Percentiles rank a stretch among this genome's conserved stretches.
phyloP scores from a whole-genome alignment of 495 filamentous ascomycete species.

The Cercophora sp. region DNA sequence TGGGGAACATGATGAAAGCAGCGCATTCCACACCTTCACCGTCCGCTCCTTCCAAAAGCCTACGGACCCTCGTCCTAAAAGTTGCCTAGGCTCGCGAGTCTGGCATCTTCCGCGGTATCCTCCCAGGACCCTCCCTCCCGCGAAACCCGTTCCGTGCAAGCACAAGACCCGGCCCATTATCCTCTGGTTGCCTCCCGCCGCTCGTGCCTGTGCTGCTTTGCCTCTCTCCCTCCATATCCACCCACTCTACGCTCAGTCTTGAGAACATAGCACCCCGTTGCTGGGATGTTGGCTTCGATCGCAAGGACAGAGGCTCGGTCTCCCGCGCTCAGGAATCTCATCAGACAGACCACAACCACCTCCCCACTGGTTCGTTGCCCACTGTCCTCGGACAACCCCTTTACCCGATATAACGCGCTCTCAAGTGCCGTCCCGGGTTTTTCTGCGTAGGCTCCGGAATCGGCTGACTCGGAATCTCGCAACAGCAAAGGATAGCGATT shows the following conservation, averaged over 20 bases:
- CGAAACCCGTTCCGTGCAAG: too few species aligned
- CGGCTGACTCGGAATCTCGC: not conserved
- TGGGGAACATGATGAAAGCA: conserved; percentile 1
- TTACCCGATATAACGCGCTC: too few species aligned
- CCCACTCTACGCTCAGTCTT: not conserved
- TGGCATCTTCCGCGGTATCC: conserved; percentile 6
- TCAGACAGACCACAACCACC: conserved; percentile 17
- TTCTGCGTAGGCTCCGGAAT: too few species aligned
- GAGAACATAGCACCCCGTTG: conserved; percentile 4
- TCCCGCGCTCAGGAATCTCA: conserved; percentile 27
- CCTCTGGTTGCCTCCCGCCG: conserved; percentile 1
- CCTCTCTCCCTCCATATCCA: conserved; percentile 1
- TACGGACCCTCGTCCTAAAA: too few species aligned
- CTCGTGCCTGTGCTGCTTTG: not conserved
- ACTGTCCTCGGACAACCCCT: not conserved
- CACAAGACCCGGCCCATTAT: too few species aligned
- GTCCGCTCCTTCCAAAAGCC: too few species aligned
- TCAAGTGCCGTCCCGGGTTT: too few species aligned
- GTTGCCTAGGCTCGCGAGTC: conserved; percentile 20
- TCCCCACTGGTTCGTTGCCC: conserved; percentile 24
- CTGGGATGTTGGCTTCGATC: conserved; percentile 32
- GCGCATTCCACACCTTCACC: not conserved
- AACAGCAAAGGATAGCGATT: conserved; percentile 31
- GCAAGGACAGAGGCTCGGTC: conserved; percentile 32
- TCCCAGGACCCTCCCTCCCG: too few species aligned